Evolutionary conservation across 139 green algal genomes (phyloP), one percentile per base, ranked within the genome.

Genomic region (Cymbomonas tetramitiformis): DNA sequence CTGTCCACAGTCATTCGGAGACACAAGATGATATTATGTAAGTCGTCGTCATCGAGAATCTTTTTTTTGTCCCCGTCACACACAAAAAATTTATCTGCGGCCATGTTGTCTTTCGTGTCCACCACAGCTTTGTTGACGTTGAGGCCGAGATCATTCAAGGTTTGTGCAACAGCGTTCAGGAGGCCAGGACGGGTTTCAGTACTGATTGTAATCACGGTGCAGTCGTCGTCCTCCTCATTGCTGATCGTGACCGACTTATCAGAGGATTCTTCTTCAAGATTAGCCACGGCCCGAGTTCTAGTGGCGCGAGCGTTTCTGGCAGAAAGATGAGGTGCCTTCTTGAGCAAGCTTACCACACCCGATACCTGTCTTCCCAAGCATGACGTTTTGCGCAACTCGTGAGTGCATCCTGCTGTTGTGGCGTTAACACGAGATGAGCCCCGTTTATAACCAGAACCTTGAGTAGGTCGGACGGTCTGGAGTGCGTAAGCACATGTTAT

Each of bases 71-170:
- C 50, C 2, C 31, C 26, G 1, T 71, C 62, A 5, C 67, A 52
- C 19, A 97, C 78, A 56, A 78, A 94, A 62, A 97, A 97, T 12
- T 50, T 75, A 74, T 95, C 84, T 10, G 66, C 31, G 29, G 86
- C 64, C 15, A 46, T 57, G 34, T 64, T 64, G 29, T 72, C 48
- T 4, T n/a, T 30, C 5, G 56, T 62, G 39, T 73, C 64, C 9
- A 75, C 66, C 4, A 61, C 32, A 10, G 71, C 71, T 50, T 75
- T 74, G 29, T 58, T 36, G 18, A 86, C 70, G 46, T 95, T 85
- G 30, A 96, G 58, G 8, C 70, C 79, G 25, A 96, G 65, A 51
- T 90, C 83, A 4, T 55, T 54, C 49, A 94, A 84, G 6, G 75
- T 79, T 23, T 60, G 62, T 15, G 73, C 81, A 21, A 94, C 58